Evolutionary conservation across 2,329 filamentous ascomycete species (phyloP).

Genomic region (Bisporella sp.): DNA sequence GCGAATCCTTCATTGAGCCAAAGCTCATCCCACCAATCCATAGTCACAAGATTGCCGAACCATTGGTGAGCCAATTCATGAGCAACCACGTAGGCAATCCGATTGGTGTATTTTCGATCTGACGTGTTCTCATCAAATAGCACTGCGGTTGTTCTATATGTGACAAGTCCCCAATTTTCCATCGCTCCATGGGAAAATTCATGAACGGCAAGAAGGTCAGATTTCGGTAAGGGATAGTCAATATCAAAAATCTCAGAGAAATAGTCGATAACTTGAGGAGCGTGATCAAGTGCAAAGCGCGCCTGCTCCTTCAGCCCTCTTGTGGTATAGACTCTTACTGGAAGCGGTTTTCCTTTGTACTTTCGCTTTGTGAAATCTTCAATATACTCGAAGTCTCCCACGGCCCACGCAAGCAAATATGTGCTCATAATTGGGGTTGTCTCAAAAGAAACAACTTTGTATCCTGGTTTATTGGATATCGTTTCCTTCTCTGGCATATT

Average conservation of each 20-base stretch:
- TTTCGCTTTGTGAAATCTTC: conserved; percentile 84
- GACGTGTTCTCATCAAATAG: conserved; percentile 93
- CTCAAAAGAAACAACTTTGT: conserved; percentile 72
- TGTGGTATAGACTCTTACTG: conserved; percentile 93
- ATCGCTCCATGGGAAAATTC: conserved; percentile 58
- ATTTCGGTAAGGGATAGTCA: conserved; percentile 89
- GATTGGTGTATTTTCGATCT: conserved; percentile 83
- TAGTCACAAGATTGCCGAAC: conserved; percentile 93
- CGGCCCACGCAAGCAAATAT: conserved; percentile 85
- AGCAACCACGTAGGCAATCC: conserved; percentile 95
- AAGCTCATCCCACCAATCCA: conserved; percentile 94
- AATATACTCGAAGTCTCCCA: conserved; percentile 95
- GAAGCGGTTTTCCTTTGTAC: conserved; percentile 86
- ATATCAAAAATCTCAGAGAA: conserved; percentile 93
- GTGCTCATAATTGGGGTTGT: conserved; percentile 87
- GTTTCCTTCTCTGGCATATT: conserved; percentile 88
- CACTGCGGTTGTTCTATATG: conserved; percentile 65
- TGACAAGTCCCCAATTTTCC: conserved; percentile 87
- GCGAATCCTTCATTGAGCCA: conserved; percentile 97
- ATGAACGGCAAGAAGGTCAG: conserved; percentile 83
- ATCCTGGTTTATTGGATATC: conserved; percentile 52
- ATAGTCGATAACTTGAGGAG: conserved; percentile 89
- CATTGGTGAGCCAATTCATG: conserved; percentile 95
- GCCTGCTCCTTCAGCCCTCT: conserved; percentile 91
- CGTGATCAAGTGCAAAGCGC: conserved; percentile 81